phyloP scores from a whole-genome alignment of 2,329 filamentous ascomycete species.

The Pyricularia grisea region DNA sequence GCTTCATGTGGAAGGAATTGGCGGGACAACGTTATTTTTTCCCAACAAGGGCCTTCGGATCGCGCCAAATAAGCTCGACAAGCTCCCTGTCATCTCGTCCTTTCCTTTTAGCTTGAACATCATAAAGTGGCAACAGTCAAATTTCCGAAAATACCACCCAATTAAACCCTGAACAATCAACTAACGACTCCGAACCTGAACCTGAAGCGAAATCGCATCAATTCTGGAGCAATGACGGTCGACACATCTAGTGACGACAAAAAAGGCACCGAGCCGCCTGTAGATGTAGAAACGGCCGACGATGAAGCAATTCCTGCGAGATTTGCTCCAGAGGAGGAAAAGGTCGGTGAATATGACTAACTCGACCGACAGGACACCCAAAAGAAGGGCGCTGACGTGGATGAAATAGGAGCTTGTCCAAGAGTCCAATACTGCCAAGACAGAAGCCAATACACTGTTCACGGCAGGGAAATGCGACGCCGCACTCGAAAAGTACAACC shows the following conservation, averaged over 20 bases:
- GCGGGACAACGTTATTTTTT: neutral
- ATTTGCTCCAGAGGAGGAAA: slow-evolving; percentile 48
- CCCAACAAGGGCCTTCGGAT: neutral
- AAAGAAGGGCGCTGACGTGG: neutral
- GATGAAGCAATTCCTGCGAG: slow-evolving; percentile 22
- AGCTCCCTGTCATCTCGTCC: neutral
- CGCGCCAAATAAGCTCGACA: neutral
- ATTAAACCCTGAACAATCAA: neutral
- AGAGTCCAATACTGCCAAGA: slow-evolving; percentile 65
- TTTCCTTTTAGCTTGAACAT: neutral
- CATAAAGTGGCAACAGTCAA: neutral
- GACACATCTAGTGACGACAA: neutral
- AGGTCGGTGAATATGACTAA: slow-evolving; percentile 26
- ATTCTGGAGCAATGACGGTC: neutral
- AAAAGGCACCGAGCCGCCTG: neutral
- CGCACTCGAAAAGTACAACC: slow-evolving; percentile 75
- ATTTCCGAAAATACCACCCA: neutral
- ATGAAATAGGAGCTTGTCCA: slow-evolving; percentile 50
- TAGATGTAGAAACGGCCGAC: slow-evolving; percentile 6
- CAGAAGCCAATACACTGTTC: slow-evolving; percentile 74
- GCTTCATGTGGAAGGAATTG: neutral
- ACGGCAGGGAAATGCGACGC: slow-evolving; percentile 59
- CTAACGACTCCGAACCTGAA: neutral
- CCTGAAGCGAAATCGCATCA: neutral
- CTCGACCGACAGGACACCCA: neutral